A percentile compares a stretch with the other conserved stretches of the same genome.
Conservation (phyloP, 2,329 filamentous ascomycete genomes). For the Hortaea werneckii region DNA sequence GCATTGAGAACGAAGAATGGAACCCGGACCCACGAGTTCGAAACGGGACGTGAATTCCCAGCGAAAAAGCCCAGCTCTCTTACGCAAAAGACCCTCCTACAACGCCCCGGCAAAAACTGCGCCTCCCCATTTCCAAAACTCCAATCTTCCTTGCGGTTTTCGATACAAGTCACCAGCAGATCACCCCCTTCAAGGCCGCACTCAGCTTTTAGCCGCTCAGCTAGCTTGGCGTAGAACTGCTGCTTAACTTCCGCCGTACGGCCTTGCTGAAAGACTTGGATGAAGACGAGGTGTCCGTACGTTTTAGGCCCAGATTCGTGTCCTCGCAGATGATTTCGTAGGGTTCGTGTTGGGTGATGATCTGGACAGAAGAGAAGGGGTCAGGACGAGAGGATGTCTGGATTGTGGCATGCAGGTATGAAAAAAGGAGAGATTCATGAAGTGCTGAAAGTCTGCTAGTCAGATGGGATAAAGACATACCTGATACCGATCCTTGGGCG, state of each 20-base stretch:
- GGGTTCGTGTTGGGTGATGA: conserved; percentile 25
- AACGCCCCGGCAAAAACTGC: conserved; percentile 18
- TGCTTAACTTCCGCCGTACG: conserved; percentile 20
- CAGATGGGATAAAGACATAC: neutral
- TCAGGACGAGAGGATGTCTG: too few species aligned
- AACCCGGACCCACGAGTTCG: conserved; percentile 27
- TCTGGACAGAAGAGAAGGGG: conserved; percentile 6
- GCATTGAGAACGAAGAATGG: conserved; percentile 28
- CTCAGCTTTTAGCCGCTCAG: conserved; percentile 14
- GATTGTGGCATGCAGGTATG: too few species aligned
- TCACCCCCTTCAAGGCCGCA: conserved; percentile 17
- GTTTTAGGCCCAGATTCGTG: conserved; percentile 17
- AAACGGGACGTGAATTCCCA: conserved; percentile 7
- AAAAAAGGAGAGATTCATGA: too few species aligned
- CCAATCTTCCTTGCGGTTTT: conserved; percentile 24
- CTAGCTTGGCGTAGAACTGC: conserved; percentile 14
- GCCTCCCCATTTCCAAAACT: conserved; percentile 23
- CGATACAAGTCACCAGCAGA: conserved; percentile 18
- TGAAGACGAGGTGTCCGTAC: conserved; percentile 21
- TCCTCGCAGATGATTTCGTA: conserved; percentile 26
- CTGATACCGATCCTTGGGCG: conserved; percentile 22
- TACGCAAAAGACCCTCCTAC: neutral
- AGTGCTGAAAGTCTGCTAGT: too few species aligned
- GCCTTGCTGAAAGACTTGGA: conserved; percentile 26
- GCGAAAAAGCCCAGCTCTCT: neutral